A percentile compares a stretch with the other conserved stretches of the same genome.
Conservation (phyloP, 169 alveolate species). For the Neospora caninum region DNA sequence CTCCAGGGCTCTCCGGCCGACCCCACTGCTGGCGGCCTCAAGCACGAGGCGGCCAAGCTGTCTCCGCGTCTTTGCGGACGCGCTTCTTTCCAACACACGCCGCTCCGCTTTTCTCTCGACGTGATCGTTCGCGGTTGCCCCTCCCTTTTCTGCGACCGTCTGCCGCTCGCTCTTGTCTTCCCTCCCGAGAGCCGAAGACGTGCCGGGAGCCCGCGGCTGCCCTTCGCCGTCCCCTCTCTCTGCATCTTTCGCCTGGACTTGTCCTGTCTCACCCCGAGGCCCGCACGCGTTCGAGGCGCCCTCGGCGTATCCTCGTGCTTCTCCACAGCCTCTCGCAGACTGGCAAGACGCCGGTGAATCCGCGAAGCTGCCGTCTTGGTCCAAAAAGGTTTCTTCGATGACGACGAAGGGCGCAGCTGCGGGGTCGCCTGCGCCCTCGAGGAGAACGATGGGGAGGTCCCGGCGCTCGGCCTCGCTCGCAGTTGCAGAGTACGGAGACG, state of each 20-base stretch:
- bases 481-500: background rate
- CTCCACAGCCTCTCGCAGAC: too few relatives aligned
- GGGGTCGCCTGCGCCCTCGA: conserved; percentile 33
- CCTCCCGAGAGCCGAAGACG: too few relatives aligned
- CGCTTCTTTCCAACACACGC: too few relatives aligned
- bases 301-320: background rate
- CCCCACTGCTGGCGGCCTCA: background rate
- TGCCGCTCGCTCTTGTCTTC: too few relatives aligned
- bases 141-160: too few relatives aligned
- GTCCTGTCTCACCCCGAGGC: background rate
- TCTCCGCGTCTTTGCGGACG: background rate
- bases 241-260: background rate
- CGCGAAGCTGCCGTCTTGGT: background rate
- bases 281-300: background rate
- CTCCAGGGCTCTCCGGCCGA: background rate
- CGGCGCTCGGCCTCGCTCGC: background rate
- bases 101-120: too few relatives aligned
- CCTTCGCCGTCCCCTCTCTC: too few relatives aligned
- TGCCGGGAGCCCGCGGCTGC: too few relatives aligned
- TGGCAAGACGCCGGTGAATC: too few relatives aligned
- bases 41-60: background rate
- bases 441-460: background rate
- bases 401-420: conserved; percentile 8
- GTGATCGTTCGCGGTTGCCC: too few relatives aligned
- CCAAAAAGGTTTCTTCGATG: background rate